Evolutionary conservation across 257 asterid species (phyloP).

Genomic region (Eustoma russellianum): DNA sequence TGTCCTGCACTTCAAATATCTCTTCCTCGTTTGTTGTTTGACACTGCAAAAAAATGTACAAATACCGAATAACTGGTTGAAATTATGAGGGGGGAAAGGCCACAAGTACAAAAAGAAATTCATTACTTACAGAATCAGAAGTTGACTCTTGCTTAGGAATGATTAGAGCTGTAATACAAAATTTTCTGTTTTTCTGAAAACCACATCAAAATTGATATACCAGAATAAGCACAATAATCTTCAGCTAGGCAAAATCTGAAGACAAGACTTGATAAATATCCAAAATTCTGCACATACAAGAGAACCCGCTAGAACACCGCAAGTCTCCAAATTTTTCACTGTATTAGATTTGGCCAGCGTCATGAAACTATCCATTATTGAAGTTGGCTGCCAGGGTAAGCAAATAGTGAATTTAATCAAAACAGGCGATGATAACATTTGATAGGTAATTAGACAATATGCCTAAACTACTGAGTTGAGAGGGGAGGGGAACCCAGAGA

Average conservation of each 20-base stretch:
- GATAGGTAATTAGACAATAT: neutral
- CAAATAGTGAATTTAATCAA: slow-evolving; percentile 11
- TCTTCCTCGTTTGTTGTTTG: slow-evolving; percentile 95
- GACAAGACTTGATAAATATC: neutral
- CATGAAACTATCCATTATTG: slow-evolving; percentile 88
- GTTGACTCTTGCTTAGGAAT: slow-evolving; percentile 99
- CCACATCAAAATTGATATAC: slow-evolving; percentile 9
- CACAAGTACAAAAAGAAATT: neutral
- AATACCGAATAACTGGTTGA: too few relatives aligned
- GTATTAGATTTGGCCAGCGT: slow-evolving; percentile 85
- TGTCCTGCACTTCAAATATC: slow-evolving; percentile 96
- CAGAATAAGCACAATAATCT: neutral
- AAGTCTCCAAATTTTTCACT: slow-evolving; percentile 77
- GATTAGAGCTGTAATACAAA: slow-evolving; percentile 79
- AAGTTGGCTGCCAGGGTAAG: slow-evolving; percentile 50
- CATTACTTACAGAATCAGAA: slow-evolving; percentile 72
- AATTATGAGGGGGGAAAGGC: neutral
- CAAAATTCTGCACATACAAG: slow-evolving; percentile 48
- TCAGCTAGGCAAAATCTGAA: too few relatives aligned
- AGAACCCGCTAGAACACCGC: slow-evolving; percentile 94
- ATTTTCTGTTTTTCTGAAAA: slow-evolving; percentile 69
- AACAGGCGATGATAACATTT: neutral
- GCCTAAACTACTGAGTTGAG: too few relatives aligned
- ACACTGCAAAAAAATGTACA: slow-evolving; percentile 51
- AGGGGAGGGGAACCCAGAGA: neutral